phyloP scores from a whole-genome alignment of 176 grass and related monocot genomes.

The Eremochloa ophiuroides region DNA sequence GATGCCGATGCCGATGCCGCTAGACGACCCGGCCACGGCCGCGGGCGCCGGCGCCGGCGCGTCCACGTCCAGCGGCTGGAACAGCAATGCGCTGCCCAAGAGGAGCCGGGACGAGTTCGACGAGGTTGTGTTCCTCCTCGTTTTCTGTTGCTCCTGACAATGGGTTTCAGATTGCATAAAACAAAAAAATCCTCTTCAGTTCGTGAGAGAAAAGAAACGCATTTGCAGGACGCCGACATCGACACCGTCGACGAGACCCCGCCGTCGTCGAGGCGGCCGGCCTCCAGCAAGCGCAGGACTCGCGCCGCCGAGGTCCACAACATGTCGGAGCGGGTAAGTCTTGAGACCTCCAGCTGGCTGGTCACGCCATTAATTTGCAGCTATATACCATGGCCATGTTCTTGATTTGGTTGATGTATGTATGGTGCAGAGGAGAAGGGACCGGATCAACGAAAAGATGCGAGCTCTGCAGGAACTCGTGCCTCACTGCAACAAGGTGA shows the following conservation, averaged over 20 bases:
- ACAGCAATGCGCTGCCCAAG: conserved; percentile 38
- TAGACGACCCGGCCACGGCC: not conserved
- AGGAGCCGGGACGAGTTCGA: conserved; percentile 40
- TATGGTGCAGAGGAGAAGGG: conserved; percentile 73
- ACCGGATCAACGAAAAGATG: conserved; percentile 96
- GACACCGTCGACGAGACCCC: conserved; percentile 32
- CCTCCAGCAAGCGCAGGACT: conserved; percentile 61
- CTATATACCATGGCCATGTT: not conserved
- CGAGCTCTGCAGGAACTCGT: conserved; percentile 81
- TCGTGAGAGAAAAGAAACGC: not conserved
- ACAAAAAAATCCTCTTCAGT: not conserved
- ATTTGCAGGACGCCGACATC: conserved; percentile 55
- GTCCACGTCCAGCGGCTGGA: conserved; percentile 58
- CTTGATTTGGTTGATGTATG: not conserved
- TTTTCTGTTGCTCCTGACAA: not conserved
- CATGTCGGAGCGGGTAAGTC: conserved; percentile 72
- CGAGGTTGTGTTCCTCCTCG: conserved; percentile 47
- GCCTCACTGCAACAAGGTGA: conserved; percentile 87
- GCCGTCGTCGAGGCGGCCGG: conserved; percentile 20
- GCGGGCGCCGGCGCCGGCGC: conserved; percentile 6
- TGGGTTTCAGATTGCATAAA: not conserved
- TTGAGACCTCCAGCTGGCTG: not conserved
- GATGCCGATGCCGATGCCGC: not conserved
- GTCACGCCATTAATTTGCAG: not conserved
- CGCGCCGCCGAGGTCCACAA: conserved; percentile 90